Evolutionary conservation across 2,329 filamentous ascomycete genomes (phyloP), one percentile per base, ranked within the genome.

Genomic region (Penicillium sp.): DNA sequence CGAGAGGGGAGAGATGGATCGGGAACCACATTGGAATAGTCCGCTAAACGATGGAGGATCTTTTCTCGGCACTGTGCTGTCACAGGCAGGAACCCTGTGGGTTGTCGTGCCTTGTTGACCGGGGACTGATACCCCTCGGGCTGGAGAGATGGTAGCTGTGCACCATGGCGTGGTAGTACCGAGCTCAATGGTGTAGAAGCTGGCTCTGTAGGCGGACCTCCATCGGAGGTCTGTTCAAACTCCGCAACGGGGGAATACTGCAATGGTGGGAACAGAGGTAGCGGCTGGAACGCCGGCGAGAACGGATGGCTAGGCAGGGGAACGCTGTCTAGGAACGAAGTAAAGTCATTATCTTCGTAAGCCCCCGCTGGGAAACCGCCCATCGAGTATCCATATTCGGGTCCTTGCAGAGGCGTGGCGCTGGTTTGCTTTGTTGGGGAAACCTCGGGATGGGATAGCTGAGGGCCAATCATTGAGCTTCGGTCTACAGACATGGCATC

Each of bases 241-340:
- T 70, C 68, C 7, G 68, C 56, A 55, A 60, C 29, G 48, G 65
- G 58, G 13, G 57, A 67, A 43, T 69, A 71, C 2, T 66, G 62
- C 24, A 71, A 57, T 0, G 67, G 53, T 1, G 69, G 70, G 26
- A 73, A 73, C 14, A 73, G 48, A 3, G 70, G 70, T 14, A 73
- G 59, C 5, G 70, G 70, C 37, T 73, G 71, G 45, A 71, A 73
- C 8, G 67, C 66, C 0, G 70, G 70, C 1, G 70, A 73, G 41
- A 66, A 73, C 2, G 70, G 68, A 22, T 73, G 69, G 43, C 65
- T 73, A 2, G 71, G 70, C 14, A 73, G 51, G 0, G 70, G 68
- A 11, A 73, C 69, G 48, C 69, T 73, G 31, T 73, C 71, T 27
- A 73, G 54, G 21, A 73, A 73, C 0, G 71, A 72, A 2, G 71